These are phyloP conservation scores for Porphyridium purpureum DNA, from an alignment of 23 red algal genomes.

Conservation along the genomic window DNA sequence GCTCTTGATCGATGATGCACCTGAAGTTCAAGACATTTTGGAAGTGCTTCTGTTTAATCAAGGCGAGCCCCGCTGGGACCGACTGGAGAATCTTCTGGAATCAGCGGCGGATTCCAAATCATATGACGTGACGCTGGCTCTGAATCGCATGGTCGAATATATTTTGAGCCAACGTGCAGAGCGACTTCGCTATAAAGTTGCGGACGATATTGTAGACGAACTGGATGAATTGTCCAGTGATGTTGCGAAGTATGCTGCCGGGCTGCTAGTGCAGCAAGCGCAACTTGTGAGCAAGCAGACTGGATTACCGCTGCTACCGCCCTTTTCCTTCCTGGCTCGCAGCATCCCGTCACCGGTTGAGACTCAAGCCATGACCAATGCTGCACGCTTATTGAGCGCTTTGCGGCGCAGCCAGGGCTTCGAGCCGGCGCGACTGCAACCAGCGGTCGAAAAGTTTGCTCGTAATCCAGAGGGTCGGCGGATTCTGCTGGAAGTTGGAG, in stretches of 20 bases:
- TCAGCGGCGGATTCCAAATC: conserved; percentile 58
- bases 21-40: conserved; percentile 84
- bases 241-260: conserved; percentile 35
- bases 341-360: conserved; percentile 14
- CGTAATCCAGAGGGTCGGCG: conserved; percentile 44
- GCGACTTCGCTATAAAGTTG: conserved; percentile 51
- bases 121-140: conserved; percentile 66
- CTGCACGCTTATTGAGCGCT: conserved; percentile 11
- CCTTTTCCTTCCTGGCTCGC: conserved; percentile 6
- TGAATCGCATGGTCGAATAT: conserved; percentile 59
- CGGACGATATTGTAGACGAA: conserved; percentile 55
- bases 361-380: conserved; percentile 19
- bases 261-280: conserved; percentile 14
- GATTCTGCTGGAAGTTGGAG: conserved; percentile 28
- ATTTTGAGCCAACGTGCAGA: conserved; percentile 48
- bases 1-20: conserved; percentile 75
- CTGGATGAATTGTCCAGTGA: conserved; percentile 62
- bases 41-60: conserved; percentile 72
- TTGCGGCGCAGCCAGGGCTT: conserved; percentile 23
- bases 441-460: conserved; percentile 19
- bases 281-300: background rate
- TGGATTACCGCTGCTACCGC: background rate
- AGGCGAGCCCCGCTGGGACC: conserved; percentile 63
- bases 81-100: conserved; percentile 74
- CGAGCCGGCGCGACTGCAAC: conserved; percentile 19